These are phyloP conservation scores for Neopestalotiopsis sp. DNA, from an alignment of 2,329 filamentous ascomycete species.

Conservation along the genomic window DNA sequence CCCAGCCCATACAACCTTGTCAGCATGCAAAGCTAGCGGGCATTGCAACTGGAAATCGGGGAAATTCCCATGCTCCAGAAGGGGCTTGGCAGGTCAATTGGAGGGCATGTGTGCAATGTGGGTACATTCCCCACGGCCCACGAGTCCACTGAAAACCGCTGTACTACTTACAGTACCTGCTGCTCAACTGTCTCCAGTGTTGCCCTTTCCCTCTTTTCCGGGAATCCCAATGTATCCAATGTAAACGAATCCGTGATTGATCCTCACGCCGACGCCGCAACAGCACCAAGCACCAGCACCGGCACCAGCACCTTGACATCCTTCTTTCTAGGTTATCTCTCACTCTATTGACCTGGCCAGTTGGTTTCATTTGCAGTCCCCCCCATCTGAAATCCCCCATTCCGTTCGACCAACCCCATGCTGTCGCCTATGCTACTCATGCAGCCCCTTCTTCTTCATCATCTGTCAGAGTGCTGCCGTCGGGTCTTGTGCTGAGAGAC, in stretches of 20 bases:
- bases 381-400: not conserved
- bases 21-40: constrained; percentile 14
- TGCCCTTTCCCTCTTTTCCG: constrained; percentile 1
- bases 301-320: not conserved
- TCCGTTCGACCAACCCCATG: not conserved
- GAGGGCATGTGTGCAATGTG: not conserved
- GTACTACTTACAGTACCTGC: not conserved
- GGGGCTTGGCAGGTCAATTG: constrained; percentile 12
- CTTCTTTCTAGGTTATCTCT: not conserved
- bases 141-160: constrained; percentile 12
- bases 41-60: constrained; percentile 16
- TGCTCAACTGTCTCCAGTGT: not conserved
- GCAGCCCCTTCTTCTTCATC: not conserved
- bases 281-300: not conserved
- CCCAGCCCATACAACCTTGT: constrained; percentile 12
- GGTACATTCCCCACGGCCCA: constrained; percentile 15
- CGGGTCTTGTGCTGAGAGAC: not conserved
- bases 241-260: too few species aligned
- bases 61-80: constrained; percentile 13
- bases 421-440: not conserved
- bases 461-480: not conserved
- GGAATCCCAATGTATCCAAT: not conserved
- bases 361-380: not conserved
- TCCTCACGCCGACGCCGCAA: not conserved
- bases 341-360: not conserved